A percentile compares a stretch with the other conserved stretches of the same genome.
phyloP scores from a whole-genome alignment of 306 rosid species.

The Neltuma alba region DNA sequence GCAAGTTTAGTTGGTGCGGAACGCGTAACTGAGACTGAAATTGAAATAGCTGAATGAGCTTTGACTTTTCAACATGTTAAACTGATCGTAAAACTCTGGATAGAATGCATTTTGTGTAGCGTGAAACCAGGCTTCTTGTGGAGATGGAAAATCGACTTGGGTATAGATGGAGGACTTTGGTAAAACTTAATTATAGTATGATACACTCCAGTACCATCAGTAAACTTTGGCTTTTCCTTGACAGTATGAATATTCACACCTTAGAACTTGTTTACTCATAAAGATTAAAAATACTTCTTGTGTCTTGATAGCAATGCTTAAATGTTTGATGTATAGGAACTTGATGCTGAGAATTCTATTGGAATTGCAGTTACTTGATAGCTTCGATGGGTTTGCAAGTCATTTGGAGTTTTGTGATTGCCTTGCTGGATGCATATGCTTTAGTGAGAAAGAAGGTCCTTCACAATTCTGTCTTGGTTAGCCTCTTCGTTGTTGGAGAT shows the following conservation, averaged over 20 bases:
- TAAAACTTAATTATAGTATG: neutral
- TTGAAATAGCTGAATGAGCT: conserved; percentile 28
- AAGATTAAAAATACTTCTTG: neutral
- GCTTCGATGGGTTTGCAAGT: conserved; percentile 94
- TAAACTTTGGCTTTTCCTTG: neutral
- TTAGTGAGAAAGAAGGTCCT: conserved; percentile 72
- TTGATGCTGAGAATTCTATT: conserved; percentile 9
- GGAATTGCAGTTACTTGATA: conserved; percentile 72
- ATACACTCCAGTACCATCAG: neutral
- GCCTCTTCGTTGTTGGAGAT: conserved; percentile 94
- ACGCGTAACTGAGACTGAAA: conserved; percentile 29
- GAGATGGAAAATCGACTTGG: neutral
- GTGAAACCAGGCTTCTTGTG: neutral
- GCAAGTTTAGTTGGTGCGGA: conserved; percentile 18
- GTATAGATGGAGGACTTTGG: neutral
- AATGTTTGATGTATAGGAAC: neutral
- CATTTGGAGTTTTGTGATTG: conserved; percentile 83
- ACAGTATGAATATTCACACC: neutral
- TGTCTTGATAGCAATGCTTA: conserved; percentile 5
- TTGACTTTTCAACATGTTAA: conserved; percentile 17
- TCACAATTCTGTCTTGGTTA: conserved; percentile 73
- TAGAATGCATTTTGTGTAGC: conserved; percentile 1
- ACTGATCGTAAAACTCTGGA: conserved; percentile 17
- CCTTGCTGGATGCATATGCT: conserved; percentile 80
- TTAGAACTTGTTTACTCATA: neutral